These are phyloP conservation scores for Fistulinella prunicolor DNA, from an alignment of 768 basidiomycete genomes.

Conservation along the genomic window DNA sequence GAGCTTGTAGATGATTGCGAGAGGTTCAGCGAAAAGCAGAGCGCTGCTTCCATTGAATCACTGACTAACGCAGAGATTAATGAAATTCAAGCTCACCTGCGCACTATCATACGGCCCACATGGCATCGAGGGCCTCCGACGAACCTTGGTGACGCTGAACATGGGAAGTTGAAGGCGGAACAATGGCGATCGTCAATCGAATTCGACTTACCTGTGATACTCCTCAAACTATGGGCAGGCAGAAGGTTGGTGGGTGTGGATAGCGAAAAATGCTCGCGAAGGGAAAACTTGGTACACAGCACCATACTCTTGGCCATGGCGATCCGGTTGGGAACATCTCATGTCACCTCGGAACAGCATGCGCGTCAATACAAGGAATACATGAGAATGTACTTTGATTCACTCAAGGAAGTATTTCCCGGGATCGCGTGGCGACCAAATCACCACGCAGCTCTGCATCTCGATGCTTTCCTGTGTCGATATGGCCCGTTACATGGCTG, in stretches of 20 bases:
- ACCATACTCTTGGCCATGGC: constrained; percentile 33
- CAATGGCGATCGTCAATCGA: constrained; percentile 29
- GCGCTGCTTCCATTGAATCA: background rate
- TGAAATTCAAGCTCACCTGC: background rate
- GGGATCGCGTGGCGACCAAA: constrained; percentile 22
- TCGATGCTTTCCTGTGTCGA: constrained; percentile 19
- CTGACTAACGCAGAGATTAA: background rate
- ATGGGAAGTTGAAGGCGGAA: constrained; percentile 35
- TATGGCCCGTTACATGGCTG: constrained; percentile 32
- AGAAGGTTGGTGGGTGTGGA: no score
- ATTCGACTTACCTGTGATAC: no score
- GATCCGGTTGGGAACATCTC: constrained; percentile 20
- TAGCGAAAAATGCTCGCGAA: background rate
- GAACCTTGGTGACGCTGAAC: constrained; percentile 24
- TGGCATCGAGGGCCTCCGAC: constrained; percentile 24
- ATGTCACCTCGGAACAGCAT: constrained; percentile 16
- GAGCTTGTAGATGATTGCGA: no score
- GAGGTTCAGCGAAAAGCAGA: no score
- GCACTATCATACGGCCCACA: no score
- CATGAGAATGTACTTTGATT: constrained; percentile 26
- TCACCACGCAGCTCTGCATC: constrained; percentile 34
- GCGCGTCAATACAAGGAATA: constrained; percentile 14
- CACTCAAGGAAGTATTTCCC: constrained; percentile 18
- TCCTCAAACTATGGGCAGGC: constrained; percentile 29
- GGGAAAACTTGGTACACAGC: constrained; percentile 19